Evolutionary conservation across 805 yeast genomes (phyloP).

Genomic region (Lachancea sp.): DNA sequence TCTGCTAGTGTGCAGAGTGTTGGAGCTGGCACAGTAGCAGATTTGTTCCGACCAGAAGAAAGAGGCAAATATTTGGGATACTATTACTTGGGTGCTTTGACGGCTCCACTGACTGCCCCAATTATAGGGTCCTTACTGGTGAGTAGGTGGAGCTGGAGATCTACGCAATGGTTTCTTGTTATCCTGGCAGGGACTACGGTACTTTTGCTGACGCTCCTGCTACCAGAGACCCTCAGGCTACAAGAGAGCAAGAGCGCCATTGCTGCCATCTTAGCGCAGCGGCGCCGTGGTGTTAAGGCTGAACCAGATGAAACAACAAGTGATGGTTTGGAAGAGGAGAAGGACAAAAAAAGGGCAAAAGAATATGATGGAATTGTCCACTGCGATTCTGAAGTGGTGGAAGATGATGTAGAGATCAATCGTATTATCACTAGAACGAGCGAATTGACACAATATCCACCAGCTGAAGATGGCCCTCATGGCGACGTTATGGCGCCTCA

Average conservation of each 20-base stretch:
- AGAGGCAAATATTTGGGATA: conserved; percentile 77
- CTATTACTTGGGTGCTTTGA: conserved; percentile 71
- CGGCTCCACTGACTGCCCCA: conserved; percentile 77
- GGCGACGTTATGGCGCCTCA: conserved; percentile 25
- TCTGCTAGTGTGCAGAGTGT: conserved; percentile 84
- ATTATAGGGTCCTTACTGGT: conserved; percentile 73
- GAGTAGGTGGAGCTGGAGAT: conserved; percentile 75
- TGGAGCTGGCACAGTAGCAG: conserved; percentile 85
- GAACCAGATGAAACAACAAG: conserved; percentile 6
- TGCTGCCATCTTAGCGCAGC: conserved; percentile 38
- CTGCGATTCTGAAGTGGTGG: conserved; percentile 4
- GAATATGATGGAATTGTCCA: not conserved
- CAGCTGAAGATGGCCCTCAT: conserved; percentile 15
- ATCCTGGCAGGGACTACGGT: conserved; percentile 54
- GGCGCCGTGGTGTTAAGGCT: conserved; percentile 23
- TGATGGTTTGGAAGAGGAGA: not conserved
- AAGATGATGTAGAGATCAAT: conserved; percentile 11
- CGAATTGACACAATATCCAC: conserved; percentile 15
- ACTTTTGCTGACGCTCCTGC: conserved; percentile 42
- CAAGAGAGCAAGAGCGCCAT: conserved; percentile 49
- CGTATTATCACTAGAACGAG: conserved; percentile 21
- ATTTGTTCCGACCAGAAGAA: conserved; percentile 56
- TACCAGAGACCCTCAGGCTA: conserved; percentile 72
- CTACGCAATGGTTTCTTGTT: conserved; percentile 80
- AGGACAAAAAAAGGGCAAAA: not conserved